These are phyloP conservation scores for Pisolithus albus DNA, from an alignment of 768 basidiomycete species.

Conservation along the genomic window DNA sequence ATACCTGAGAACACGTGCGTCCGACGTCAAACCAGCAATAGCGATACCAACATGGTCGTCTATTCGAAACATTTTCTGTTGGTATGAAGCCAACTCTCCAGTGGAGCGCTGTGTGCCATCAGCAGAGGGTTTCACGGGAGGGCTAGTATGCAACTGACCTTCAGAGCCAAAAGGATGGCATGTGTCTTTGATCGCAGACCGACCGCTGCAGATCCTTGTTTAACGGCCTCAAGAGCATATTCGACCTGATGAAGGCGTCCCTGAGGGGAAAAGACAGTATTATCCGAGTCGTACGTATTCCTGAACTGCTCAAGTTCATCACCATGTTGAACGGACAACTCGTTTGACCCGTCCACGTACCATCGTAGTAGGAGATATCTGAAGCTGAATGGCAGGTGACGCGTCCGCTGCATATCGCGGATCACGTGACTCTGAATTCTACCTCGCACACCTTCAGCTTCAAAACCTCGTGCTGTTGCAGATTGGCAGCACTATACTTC, in stretches of 20 bases:
- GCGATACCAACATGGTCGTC: constrained; percentile 99
- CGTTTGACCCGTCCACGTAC: constrained; percentile 15
- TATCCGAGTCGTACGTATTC: constrained; percentile 98
- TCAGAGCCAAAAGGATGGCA: constrained; percentile 84
- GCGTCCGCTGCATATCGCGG: constrained; percentile 20
- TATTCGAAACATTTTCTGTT: constrained; percentile 99
- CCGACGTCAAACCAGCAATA: constrained; percentile 97
- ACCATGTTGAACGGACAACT: background rate
- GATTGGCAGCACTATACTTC: too few relatives aligned
- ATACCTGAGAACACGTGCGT: constrained; percentile 94
- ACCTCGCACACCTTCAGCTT: too few relatives aligned
- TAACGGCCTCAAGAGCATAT: constrained; percentile 98
- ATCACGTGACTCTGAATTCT: constrained; percentile 22
- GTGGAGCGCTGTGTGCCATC: constrained; percentile 72
- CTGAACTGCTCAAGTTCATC: constrained; percentile 53
- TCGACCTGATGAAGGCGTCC: constrained; percentile 96
- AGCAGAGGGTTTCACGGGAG: constrained; percentile 1
- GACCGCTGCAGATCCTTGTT: constrained; percentile 99
- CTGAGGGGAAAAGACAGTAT: constrained; percentile 95
- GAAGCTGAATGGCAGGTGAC: constrained; percentile 21
- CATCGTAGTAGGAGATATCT: constrained; percentile 20
- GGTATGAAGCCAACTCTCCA: constrained; percentile 97
- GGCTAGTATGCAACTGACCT: constrained; percentile 44
- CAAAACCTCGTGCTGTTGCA: too few relatives aligned
- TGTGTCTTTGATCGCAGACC: constrained; percentile 95